These are phyloP conservation scores for Aureoboletus auriporus DNA, from an alignment of 768 basidiomycete species.

Conservation along the genomic window DNA sequence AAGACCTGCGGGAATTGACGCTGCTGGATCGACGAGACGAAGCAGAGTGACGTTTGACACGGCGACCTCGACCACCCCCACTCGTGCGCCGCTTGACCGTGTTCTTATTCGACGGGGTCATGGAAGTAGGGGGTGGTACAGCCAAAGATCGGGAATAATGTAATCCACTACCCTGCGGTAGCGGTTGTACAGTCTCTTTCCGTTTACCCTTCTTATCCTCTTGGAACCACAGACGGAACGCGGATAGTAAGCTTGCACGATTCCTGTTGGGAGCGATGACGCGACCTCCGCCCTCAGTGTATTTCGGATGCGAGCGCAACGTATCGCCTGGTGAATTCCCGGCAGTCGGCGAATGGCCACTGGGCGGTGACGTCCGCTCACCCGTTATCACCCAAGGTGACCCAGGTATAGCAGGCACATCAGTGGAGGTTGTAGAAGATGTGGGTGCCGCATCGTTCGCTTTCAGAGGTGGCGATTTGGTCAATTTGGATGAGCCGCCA, in stretches of 20 bases:
- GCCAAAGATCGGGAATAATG: conserved; percentile 25
- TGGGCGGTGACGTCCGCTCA: conserved; percentile 35
- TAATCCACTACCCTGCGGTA: conserved; percentile 18
- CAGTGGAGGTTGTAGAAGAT: conserved; percentile 51
- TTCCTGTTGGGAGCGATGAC: conserved; percentile 45
- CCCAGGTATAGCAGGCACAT: conserved; percentile 36
- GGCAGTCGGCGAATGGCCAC: conserved; percentile 39
- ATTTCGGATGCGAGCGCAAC: conserved; percentile 45
- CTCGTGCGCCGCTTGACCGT: conserved; percentile 51
- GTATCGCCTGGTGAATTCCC: conserved; percentile 52
- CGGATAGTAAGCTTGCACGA: conserved; percentile 75
- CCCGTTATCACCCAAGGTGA: conserved; percentile 77
- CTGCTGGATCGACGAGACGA: conserved; percentile 89
- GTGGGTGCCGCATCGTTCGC: conserved; percentile 40
- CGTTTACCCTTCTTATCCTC: conserved; percentile 88
- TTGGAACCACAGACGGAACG: conserved; percentile 90
- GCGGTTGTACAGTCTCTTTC: conserved; percentile 40
- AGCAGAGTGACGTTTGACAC: conserved; percentile 63
- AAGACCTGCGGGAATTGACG: conserved; percentile 80
- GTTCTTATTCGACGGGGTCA: conserved; percentile 30
- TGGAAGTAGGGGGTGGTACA: conserved; percentile 21
- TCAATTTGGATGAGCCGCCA: conserved; percentile 52
- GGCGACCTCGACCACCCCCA: conserved; percentile 43
- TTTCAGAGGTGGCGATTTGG: conserved; percentile 66
- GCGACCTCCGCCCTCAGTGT: conserved; percentile 32